Conservation (phyloP, 2,329 filamentous ascomycete species). For the Dothiorella sarmentorum region DNA sequence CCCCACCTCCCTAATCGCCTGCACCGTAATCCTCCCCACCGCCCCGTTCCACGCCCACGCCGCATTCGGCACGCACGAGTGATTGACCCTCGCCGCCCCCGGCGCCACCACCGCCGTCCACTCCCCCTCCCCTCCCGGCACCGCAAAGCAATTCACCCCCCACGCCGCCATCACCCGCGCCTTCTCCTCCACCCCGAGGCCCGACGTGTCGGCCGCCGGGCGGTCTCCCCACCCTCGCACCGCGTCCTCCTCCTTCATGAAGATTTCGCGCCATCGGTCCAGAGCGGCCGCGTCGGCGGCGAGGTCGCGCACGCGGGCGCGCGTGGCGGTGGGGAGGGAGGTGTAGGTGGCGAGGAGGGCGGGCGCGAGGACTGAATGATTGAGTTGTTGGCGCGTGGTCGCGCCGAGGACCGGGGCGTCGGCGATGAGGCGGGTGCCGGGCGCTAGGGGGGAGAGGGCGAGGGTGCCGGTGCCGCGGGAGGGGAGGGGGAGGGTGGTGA, state of each 20-base stretch:
- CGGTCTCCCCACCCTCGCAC: background rate
- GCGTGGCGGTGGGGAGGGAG: background rate
- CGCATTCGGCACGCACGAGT: conserved; percentile 26
- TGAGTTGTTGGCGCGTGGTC: background rate
- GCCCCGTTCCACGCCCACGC: conserved; percentile 34
- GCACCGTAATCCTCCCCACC: conserved; percentile 32
- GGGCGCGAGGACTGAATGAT: background rate
- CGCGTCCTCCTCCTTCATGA: background rate
- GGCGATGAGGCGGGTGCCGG: conserved; percentile 39
- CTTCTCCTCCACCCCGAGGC: background rate
- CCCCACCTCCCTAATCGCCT: conserved; percentile 33
- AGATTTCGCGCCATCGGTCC: background rate
- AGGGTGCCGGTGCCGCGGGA: conserved; percentile 44
- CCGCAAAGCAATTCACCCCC: background rate
- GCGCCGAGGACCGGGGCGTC: conserved; percentile 37
- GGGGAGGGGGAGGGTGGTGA: conserved; percentile 28
- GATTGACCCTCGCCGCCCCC: conserved; percentile 1
- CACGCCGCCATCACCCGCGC: background rate
- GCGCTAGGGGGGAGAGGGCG: conserved; percentile 33
- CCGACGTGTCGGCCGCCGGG: background rate
- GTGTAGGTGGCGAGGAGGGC: background rate
- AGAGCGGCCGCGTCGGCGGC: background rate
- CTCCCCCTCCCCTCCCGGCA: background rate
- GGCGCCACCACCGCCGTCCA: background rate
- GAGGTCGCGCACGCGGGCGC: background rate